phyloP scores from a whole-genome alignment of 108 stramenopile species.

The Conticribra weissflogii region DNA sequence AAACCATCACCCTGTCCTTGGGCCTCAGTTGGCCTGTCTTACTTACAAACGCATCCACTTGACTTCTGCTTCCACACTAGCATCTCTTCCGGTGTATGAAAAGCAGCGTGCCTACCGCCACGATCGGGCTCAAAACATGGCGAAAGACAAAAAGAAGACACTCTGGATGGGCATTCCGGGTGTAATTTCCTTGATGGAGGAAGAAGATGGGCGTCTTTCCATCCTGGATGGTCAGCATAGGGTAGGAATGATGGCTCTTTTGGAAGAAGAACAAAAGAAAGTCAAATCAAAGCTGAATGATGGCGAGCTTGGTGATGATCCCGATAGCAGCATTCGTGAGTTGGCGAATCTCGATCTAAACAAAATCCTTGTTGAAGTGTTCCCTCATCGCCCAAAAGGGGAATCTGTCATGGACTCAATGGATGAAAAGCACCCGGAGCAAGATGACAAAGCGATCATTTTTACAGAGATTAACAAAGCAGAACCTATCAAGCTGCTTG shows the following conservation, averaged over 20 bases:
- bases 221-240: conserved; percentile 93
- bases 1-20: conserved; percentile 66
- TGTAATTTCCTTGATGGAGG: conserved; percentile 73
- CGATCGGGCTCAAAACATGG: conserved; percentile 74
- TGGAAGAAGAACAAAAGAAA: conserved; percentile 51
- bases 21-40: conserved; percentile 56
- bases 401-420: background rate
- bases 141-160: conserved; percentile 68
- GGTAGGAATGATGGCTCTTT: conserved; percentile 79
- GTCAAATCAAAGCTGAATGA: conserved; percentile 21
- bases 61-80: conserved; percentile 46
- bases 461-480: conserved; percentile 91
- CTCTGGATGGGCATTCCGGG: conserved; percentile 73
- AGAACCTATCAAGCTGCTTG: conserved; percentile 82
- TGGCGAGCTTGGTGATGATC: background rate
- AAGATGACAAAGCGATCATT: conserved; percentile 61
- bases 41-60: conserved; percentile 74
- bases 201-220: conserved; percentile 57
- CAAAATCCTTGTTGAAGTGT: conserved; percentile 85
- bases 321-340: background rate
- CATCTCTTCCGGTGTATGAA: conserved; percentile 73
- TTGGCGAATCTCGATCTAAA: conserved; percentile 59
- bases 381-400: conserved; percentile 6
- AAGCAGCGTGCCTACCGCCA: conserved; percentile 82
- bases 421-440: conserved; percentile 1